Conservation (phyloP, 192 early-diverging fungal species). For the Rhizoclosmatium globosum region DNA sequence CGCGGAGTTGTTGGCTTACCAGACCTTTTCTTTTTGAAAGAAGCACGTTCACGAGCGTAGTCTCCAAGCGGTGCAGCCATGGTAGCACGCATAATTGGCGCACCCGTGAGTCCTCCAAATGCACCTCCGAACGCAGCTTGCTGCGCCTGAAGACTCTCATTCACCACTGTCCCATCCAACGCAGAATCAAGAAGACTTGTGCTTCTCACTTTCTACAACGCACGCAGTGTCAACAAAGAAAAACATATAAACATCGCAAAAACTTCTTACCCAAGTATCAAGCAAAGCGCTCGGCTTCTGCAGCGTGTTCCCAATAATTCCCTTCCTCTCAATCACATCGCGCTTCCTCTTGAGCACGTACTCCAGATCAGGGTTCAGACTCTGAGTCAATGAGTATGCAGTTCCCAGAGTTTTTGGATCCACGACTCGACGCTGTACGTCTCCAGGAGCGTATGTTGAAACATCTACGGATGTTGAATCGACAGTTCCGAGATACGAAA, state of each 20-base stretch:
- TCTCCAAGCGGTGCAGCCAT: neutral
- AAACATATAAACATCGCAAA: neutral
- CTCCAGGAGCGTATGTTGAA: neutral
- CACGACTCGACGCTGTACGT: neutral
- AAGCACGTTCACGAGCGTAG: neutral
- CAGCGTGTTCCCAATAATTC: slow-evolving; percentile 24
- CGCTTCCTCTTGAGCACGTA: slow-evolving; percentile 25
- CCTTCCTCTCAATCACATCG: neutral
- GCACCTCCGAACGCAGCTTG: too few species aligned
- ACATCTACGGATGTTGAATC: neutral
- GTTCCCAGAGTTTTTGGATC: neutral
- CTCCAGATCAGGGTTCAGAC: slow-evolving; percentile 28
- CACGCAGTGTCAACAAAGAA: neutral
- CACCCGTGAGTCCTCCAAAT: too few species aligned
- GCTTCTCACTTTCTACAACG: slow-evolving; percentile 5
- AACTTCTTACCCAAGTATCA: slow-evolving; percentile 31
- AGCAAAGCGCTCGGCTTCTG: slow-evolving; percentile 16
- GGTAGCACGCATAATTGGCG: neutral
- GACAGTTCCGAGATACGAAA: neutral
- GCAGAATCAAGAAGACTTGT: slow-evolving; percentile 2
- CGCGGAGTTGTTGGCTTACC: neutral
- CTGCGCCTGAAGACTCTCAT: too few species aligned
- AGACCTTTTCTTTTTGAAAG: slow-evolving; percentile 4
- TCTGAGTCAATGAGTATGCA: slow-evolving; percentile 20
- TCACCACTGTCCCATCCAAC: slow-evolving; percentile 15